A percentile compares a stretch with the other conserved stretches of the same genome.
Evolutionary conservation across 1,139 yeast species (phyloP).

Genomic region (Saccharomycopsis hybrid): DNA sequence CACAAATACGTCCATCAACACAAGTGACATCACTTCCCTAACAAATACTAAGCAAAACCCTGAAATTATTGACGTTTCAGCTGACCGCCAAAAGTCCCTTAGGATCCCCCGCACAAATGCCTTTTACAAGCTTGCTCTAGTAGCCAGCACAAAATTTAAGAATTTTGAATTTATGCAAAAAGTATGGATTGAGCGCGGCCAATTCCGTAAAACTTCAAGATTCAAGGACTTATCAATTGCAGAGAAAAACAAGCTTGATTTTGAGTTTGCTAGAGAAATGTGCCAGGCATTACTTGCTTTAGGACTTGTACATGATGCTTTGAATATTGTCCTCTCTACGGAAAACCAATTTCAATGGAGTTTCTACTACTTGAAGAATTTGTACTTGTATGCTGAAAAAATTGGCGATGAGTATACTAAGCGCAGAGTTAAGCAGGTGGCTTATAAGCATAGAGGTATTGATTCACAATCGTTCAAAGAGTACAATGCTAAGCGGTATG

Average conservation of each 20-base stretch:
- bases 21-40: no score
- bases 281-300: slow-evolving; percentile 45
- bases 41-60: no score
- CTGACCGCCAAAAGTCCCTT: slow-evolving; percentile 19
- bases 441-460: slow-evolving; percentile 10
- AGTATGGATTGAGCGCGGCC: slow-evolving; percentile 76
- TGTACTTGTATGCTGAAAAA: slow-evolving; percentile 42
- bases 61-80: slow-evolving; percentile 13
- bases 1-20: neutral
- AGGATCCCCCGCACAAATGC: slow-evolving; percentile 43
- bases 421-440: slow-evolving; percentile 33
- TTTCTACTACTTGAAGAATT: slow-evolving; percentile 44
- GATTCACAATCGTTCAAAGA: slow-evolving; percentile 17
- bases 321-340: slow-evolving; percentile 60
- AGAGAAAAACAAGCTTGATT: slow-evolving; percentile 49
- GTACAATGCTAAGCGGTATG: slow-evolving; percentile 2
- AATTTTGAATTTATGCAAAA: slow-evolving; percentile 52
- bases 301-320: slow-evolving; percentile 60
- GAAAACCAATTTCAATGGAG: slow-evolving; percentile 69
- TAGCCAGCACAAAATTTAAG: slow-evolving; percentile 53
- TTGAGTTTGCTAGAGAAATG: slow-evolving; percentile 63
- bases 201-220: slow-evolving; percentile 47
- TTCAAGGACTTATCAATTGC: slow-evolving; percentile 38
- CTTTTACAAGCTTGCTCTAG: slow-evolving; percentile 56
- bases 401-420: slow-evolving; percentile 43